phyloP scores from a whole-genome alignment of 2,329 filamentous ascomycete genomes.

The Calonectria fujianensis region DNA sequence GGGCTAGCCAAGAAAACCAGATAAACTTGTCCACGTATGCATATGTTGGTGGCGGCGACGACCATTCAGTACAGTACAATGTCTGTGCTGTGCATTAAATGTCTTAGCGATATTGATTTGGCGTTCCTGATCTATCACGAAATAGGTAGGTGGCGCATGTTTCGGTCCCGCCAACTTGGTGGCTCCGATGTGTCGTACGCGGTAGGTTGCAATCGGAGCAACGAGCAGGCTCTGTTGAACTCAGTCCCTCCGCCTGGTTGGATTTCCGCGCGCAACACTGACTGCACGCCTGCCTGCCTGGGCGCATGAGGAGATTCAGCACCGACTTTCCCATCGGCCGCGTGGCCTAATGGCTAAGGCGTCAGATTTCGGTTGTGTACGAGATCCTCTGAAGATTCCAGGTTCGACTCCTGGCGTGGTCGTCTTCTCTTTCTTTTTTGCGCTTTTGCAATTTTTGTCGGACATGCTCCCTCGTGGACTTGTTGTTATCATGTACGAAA shows the following conservation, averaged over 20 bases:
- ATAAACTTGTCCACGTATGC: too few relatives aligned
- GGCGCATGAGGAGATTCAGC: not conserved
- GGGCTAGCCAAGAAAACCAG: not conserved
- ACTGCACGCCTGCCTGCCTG: not conserved
- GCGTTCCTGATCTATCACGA: not conserved
- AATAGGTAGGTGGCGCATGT: not conserved
- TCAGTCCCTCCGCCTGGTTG: not conserved
- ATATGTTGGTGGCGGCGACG: too few relatives aligned
- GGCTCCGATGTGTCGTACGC: not conserved
- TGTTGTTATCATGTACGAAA: not conserved
- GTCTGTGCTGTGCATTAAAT: not conserved
- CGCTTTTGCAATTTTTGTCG: not conserved
- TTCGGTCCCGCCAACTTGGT: not conserved
- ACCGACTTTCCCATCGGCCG: not conserved
- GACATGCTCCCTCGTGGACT: not conserved
- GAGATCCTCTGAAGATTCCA: conserved; percentile 23
- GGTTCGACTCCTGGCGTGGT: conserved; percentile 22
- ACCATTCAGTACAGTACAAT: not conserved
- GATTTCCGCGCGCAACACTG: not conserved
- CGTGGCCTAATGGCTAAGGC: conserved; percentile 21
- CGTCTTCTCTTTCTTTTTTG: not conserved
- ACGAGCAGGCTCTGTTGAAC: not conserved
- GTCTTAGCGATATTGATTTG: not conserved
- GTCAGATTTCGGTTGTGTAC: conserved; percentile 14
- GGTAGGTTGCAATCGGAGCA: not conserved